phyloP scores from a whole-genome alignment of 345 rosid genomes.

The Salix brachista region DNA sequence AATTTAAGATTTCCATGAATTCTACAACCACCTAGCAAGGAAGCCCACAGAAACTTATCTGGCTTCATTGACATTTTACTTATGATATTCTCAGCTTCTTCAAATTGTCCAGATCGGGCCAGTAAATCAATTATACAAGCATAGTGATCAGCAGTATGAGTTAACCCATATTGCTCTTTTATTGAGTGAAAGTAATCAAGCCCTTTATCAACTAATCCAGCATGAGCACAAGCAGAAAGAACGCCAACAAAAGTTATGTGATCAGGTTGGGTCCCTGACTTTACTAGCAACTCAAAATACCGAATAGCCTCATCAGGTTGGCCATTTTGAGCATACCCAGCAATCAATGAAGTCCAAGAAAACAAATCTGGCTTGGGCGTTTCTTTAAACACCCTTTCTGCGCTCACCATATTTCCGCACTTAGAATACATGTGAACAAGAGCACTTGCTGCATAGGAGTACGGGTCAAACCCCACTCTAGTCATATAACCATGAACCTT shows the following conservation, averaged over 20 bases:
- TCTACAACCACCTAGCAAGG: conserved; percentile 81
- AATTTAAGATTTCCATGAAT: conserved; percentile 69
- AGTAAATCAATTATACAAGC: conserved; percentile 77
- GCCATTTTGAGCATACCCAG: conserved; percentile 83
- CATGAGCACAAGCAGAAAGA: conserved; percentile 81
- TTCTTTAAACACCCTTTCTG: conserved; percentile 53
- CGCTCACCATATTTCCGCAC: conserved; percentile 68
- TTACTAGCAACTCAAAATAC: conserved; percentile 58
- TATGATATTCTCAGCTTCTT: conserved; percentile 53
- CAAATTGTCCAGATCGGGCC: conserved; percentile 65
- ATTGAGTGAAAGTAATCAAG: conserved; percentile 62
- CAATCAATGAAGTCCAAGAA: conserved; percentile 78
- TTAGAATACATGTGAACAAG: conserved; percentile 84
- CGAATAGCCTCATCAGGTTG: conserved; percentile 52
- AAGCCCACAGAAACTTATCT: conserved; percentile 84
- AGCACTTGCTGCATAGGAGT: conserved; percentile 68
- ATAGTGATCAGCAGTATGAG: conserved; percentile 73
- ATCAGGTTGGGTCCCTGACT: conserved; percentile 70
- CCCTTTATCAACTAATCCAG: conserved; percentile 77
- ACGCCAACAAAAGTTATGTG: conserved; percentile 75
- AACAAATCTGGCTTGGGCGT: conserved; percentile 57
- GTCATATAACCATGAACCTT: conserved; percentile 83
- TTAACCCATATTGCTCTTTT: conserved; percentile 48
- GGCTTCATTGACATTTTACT: conserved; percentile 67
- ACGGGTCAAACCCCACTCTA: conserved; percentile 53